A percentile compares a stretch with the other conserved stretches of the same genome.
Evolutionary conservation across 2,329 filamentous ascomycete genomes (phyloP).

Genomic region (Trichophyton schoenleinii): DNA sequence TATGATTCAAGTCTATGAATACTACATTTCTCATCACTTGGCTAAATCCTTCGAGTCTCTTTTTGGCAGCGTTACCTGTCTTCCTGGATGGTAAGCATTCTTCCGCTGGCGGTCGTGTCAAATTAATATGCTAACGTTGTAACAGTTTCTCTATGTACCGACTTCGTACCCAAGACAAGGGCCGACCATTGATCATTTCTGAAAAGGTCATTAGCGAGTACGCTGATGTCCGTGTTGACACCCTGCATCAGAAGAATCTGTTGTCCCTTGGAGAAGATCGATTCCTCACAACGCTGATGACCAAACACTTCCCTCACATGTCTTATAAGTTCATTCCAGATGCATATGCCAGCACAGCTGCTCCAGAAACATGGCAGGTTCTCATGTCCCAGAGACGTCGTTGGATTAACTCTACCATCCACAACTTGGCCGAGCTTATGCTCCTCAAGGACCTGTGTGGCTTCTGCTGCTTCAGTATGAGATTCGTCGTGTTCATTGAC

Average conservation of each 20-base stretch:
- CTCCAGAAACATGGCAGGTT: conserved; percentile 87
- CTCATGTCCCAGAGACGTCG: conserved; percentile 93
- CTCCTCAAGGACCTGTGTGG: conserved; percentile 88
- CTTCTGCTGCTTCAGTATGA: conserved; percentile 98
- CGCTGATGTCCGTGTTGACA: conserved; percentile 78
- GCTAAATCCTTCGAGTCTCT: conserved; percentile 95
- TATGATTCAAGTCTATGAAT: conserved; percentile 99
- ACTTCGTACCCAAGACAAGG: conserved; percentile 82
- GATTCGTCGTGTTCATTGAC: conserved; percentile 91
- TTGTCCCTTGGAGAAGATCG: conserved; percentile 91
- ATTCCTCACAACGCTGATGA: conserved; percentile 94
- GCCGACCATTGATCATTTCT: conserved; percentile 85
- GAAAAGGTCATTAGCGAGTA: conserved; percentile 83
- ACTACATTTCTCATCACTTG: conserved; percentile 96
- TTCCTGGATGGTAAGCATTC: conserved; percentile 79
- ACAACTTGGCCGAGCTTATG: conserved; percentile 87
- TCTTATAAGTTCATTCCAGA: conserved; percentile 92
- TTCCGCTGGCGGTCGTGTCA: not conserved
- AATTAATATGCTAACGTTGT: conserved; percentile 26
- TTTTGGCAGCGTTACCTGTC: conserved; percentile 95
- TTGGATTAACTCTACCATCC: conserved; percentile 98
- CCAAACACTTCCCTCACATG: conserved; percentile 91
- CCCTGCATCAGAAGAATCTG: conserved; percentile 87
- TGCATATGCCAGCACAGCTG: conserved; percentile 85
- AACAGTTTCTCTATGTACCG: conserved; percentile 97